Evolutionary conservation across 2,329 filamentous ascomycete genomes (phyloP).

Genomic region (Fonsecaea nubica): DNA sequence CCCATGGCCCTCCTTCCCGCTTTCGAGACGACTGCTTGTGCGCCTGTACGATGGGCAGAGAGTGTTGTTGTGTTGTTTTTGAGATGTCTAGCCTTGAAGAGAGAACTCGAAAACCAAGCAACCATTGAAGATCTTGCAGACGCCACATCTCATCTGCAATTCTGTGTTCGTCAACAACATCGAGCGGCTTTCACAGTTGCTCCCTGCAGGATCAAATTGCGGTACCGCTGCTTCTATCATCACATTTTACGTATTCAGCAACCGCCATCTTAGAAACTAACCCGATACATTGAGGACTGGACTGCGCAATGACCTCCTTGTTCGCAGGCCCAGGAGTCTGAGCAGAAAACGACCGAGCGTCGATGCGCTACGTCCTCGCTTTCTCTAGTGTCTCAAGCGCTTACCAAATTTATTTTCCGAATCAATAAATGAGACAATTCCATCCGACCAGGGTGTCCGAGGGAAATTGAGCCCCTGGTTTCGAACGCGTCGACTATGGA

Average conservation of each 20-base stretch:
- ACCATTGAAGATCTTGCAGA: slow-evolving; percentile 28
- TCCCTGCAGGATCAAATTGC: slow-evolving; percentile 12
- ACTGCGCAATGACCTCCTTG: neutral
- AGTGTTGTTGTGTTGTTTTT: neutral
- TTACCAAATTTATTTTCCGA: slow-evolving; percentile 23
- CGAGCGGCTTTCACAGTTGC: neutral
- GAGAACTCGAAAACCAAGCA: slow-evolving; percentile 6
- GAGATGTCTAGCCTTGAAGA: slow-evolving; percentile 9
- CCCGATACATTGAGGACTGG: neutral
- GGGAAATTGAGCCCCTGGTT: neutral
- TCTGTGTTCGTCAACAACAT: neutral
- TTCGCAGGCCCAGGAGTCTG: neutral
- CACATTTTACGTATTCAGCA: neutral
- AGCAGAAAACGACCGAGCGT: neutral
- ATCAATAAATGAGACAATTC: slow-evolving; percentile 1
- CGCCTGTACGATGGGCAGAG: neutral
- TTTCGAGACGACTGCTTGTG: neutral
- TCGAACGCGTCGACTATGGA: neutral
- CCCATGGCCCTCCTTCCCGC: neutral
- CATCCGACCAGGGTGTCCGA: neutral
- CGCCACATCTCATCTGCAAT: slow-evolving; percentile 11
- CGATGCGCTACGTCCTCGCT: slow-evolving; percentile 7
- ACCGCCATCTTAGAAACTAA: neutral
- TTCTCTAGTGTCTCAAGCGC: slow-evolving; percentile 15
- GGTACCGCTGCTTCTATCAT: slow-evolving; percentile 9